Base-by-base conservation (phyloP, 2,329 filamentous ascomycete species). In the Fusarium sacchari region DNA sequence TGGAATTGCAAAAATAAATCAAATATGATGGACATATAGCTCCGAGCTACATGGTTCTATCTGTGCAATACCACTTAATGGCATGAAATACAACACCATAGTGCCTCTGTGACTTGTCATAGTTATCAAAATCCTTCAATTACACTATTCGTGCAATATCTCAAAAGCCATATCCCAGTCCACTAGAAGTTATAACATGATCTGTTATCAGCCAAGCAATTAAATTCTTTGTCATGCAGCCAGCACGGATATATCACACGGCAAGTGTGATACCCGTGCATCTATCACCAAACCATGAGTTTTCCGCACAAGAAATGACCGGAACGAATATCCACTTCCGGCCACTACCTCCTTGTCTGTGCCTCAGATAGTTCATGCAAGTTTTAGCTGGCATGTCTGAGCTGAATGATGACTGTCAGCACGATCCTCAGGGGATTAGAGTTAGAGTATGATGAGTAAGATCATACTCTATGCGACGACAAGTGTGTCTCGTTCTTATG, bases 351-450 rank as follows among this genome's bases (percentile, higher is more conserved):
- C 66, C 52, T 36, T 69, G 60, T 30, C n/a, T 26, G 30, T 70
- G 52, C 37, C 44, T 58, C 32, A 39, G 30, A 67, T 53, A 64
- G 67, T 69, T 69, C 39, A 69, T 69, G 50, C 65, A 69, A 43
- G 49, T 53, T 57, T 56, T 56, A 50, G 57, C 49, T 64, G 64
- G 44, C 49, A 50, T 43, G 42, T 26, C 32, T 43, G 26, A 18
- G 39, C 40, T 40, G 58, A 50, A 57, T 20, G 43, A 26, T 53
- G 37, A 52, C 22, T 36, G 49, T 28, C 55, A 70, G 53, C 66
- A 73, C n/a, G 59, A 63, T 63, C 22, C 49, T 56, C 49, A 50
- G 24, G 32, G 30, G 61, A n/a, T 40, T 28, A 24, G 26, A 39
- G 44, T n/a, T 39, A 17, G 18, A 28, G 34, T 32, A n/a, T 22